Evolutionary conservation across 495 filamentous ascomycete species (phyloP), one percentile per base, ranked within the genome.

Genomic region (Penicillium steckii): DNA sequence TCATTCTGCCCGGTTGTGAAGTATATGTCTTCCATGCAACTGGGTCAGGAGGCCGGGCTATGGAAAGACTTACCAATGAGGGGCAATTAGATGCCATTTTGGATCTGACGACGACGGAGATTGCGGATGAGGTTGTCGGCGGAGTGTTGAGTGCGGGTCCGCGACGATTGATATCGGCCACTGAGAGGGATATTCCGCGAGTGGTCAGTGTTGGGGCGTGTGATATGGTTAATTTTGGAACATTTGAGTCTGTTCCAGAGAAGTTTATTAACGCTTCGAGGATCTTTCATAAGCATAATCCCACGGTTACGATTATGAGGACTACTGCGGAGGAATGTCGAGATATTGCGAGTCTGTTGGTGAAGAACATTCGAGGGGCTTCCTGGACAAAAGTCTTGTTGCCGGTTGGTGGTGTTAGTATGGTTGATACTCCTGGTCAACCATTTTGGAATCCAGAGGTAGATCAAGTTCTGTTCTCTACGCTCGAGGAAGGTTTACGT

Each of bases 171-270:
- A 68, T 67, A 3, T 79, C 79, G 0, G 80, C 81, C 9, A 73
- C 76, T 4, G 66, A 67, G 49, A 64, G 57, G 17, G 79, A 82
- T 2, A 75, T 89, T 9, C 85, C 86, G 0, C 73, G 83, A 22
- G 67, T 90, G 9, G 67, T 90, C 3, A 81, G 77, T 46, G 66
- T 87, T 7, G 86, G 86, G 0, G 86, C 86, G 0, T 72, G 76
- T 6, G 86, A 90, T 48, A 88, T 89, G 78, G 77, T 82, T 6
- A 88, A 88, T 53, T 89, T 88, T 56, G 86, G 86, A 0, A 71
- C 79, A 0, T 60, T 26, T 12, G 62, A 71, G 0, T 83, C 73
- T 1, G 70, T 90, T 7, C 86, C 86, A 0, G 59, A 70, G 35
- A 52, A 64, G 40, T 82, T 71, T 56, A 2, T 17, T 26, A 42